Evolutionary conservation across 73 alveolate genomes (phyloP).

Genomic region (Paramecium biaurelia): DNA sequence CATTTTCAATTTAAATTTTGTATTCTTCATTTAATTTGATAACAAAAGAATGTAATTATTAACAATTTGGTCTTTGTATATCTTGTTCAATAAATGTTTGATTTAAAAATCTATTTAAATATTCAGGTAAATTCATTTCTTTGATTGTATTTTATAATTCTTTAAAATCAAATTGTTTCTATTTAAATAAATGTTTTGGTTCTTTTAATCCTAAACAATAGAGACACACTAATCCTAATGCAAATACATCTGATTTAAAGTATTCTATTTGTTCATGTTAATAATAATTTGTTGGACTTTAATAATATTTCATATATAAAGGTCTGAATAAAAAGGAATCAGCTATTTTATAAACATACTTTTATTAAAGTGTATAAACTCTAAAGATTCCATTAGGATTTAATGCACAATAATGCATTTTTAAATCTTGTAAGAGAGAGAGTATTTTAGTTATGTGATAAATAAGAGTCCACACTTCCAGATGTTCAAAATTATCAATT

Average conservation of each 20-base stretch:
- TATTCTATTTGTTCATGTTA: neutral
- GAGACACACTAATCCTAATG: neutral
- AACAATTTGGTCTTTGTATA: neutral
- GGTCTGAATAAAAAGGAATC: neutral
- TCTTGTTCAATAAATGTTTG: neutral
- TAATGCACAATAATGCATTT: neutral
- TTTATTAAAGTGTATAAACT: neutral
- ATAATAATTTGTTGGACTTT: neutral
- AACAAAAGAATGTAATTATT: neutral
- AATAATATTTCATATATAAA: neutral
- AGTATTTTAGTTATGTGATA: neutral
- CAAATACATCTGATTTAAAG: constrained; percentile 6
- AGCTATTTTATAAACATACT: neutral
- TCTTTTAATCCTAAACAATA: constrained; percentile 43
- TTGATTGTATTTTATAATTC: neutral
- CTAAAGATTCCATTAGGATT: constrained; percentile 37
- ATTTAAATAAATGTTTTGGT: neutral
- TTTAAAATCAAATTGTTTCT: neutral
- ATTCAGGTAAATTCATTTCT: neutral
- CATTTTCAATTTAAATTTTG: neutral
- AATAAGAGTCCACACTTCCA: neutral
- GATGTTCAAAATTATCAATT: neutral
- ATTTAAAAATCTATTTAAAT: neutral
- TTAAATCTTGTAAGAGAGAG: neutral
- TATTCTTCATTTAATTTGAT: neutral